A percentile compares a stretch with the other conserved stretches of the same genome.
These are phyloP conservation scores for Crithidia bombi DNA, from an alignment of 208 protist species.

Conservation along the genomic window DNA sequence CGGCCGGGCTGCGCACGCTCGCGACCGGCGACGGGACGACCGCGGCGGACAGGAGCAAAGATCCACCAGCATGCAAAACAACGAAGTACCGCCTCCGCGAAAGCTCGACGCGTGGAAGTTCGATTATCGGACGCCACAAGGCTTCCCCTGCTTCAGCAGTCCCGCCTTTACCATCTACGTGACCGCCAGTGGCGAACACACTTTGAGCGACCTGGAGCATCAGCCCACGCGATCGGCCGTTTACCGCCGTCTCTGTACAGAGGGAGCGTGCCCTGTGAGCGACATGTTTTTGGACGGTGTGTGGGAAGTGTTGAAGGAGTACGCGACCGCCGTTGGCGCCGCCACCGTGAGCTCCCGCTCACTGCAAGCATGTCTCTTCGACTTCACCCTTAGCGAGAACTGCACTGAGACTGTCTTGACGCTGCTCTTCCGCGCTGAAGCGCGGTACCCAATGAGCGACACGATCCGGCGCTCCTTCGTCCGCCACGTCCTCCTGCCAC, in stretches of 20 bases:
- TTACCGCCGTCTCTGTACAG: constrained; percentile 9
- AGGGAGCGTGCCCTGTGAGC: not conserved
- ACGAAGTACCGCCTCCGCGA: not conserved
- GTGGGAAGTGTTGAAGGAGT: constrained; percentile 28
- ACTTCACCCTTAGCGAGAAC: not conserved
- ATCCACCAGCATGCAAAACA: not conserved
- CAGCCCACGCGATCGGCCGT: not conserved
- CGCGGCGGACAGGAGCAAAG: not conserved
- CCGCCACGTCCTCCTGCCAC: constrained; percentile 25
- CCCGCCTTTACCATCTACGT: constrained; percentile 18
- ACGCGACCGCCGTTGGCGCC: not conserved
- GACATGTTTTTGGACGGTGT: constrained; percentile 33
- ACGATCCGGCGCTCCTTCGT: constrained; percentile 18
- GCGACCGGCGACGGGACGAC: not conserved
- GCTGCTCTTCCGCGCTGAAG: constrained; percentile 1
- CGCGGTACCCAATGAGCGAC: constrained; percentile 8
- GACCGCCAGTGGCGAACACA: not conserved
- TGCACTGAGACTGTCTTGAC: constrained; percentile 6
- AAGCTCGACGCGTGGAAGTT: constrained; percentile 14
- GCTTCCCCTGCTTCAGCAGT: constrained; percentile 4
- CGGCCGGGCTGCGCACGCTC: not conserved
- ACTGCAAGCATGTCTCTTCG: not conserved
- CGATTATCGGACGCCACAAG: not conserved
- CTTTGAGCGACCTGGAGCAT: not conserved
- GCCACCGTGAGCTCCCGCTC: not conserved